Evolutionary conservation across 1,139 yeast genomes (phyloP), one percentile per base, ranked within the genome.

Genomic region (Candida sojae): DNA sequence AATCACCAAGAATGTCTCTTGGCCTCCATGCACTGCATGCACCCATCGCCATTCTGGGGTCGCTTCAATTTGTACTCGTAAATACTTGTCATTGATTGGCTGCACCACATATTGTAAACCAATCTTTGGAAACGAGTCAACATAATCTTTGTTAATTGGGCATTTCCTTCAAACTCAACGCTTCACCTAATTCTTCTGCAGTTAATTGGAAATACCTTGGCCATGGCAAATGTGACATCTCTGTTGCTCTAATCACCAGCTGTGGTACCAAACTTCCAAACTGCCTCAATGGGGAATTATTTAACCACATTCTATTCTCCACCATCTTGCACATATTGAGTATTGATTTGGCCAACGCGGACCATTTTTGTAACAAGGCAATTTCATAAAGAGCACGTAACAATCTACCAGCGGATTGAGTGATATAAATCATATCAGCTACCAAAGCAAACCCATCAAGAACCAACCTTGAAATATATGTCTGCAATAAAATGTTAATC

Each of bases 361-460:
- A 78, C 96, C 96, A 91, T 7, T 80, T 79, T 56, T 84, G 88
- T 46, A 78, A 73, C 42, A 89, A 58, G 8, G 90, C 80, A 26
- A 93, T 82, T 61, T 93, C 97, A 61, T 80, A 85, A 54, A 95
- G 79, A 0, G 99, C 98, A 46, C 97, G 71, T 46, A 92, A 72
- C 39, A 95, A 67, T 62, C 99, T 79, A 6, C 96, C 96, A 0
- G 97, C 98, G 35, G 96, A 89, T 63, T 93, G 99, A 0, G 95
- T 88, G 38, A 95, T 82, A 60, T 89, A 93, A 4, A 89, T 79
- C 97, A 92, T 91, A 69, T 95, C 99, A 0, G 97, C 84, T 77
- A 87, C 83, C 50, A 95, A 69, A 0, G 98, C 97, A 71, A 89
- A 89, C 0, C 98, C 99, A 2, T 88, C 96, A 12, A 95, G 71